Evolutionary conservation across 768 basidiomycete genomes (phyloP), one percentile per base, ranked within the genome.

Genomic region (Trametes elegans): DNA sequence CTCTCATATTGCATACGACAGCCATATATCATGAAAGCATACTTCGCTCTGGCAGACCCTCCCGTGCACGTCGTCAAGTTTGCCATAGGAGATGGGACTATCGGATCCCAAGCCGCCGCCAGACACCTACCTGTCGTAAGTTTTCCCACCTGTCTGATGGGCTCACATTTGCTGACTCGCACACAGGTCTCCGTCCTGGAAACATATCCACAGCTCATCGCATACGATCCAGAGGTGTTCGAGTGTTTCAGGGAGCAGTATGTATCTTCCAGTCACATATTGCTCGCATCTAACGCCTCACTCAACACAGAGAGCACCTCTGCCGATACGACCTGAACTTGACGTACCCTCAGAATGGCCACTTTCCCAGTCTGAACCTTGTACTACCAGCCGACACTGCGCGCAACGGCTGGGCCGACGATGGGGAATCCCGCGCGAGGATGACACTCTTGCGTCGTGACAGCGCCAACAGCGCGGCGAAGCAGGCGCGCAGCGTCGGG

Each of bases 151-250:
- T n/a, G n/a, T n/a, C n/a, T n/a, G n/a, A 64, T 65, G 74, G 19
- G 11, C 18, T 9, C 7, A 14, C 11, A 7, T 31, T 41, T 47
- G 8, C 6, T 13, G 39, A 23, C 1, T 7, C 13, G 44, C 7
- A 14, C 14, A 31, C 27, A n/a, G 28, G 32, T 34, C 27, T 11
- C 18, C 55, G 73, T 87, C 39, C 67, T 88, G 19, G 81, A 86
- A 68, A 88, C 87, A 8, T 86, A 83, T 61, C 87, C 87, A 1
- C 86, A 87, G 63, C 69, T 89, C 31, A 87, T 89, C 44, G 82
- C 80, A 36, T 88, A 89, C 61, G 83, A 89, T 54, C 72, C 72
- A 47, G 78, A 79, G 5, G 82, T 87, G 8, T 83, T 80, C 63
- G 72, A 80, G 62, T 86, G 87, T 62, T 88, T 89, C 68, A 76